phyloP scores from a whole-genome alignment of 768 basidiomycete species.

The Trametes elegans region DNA sequence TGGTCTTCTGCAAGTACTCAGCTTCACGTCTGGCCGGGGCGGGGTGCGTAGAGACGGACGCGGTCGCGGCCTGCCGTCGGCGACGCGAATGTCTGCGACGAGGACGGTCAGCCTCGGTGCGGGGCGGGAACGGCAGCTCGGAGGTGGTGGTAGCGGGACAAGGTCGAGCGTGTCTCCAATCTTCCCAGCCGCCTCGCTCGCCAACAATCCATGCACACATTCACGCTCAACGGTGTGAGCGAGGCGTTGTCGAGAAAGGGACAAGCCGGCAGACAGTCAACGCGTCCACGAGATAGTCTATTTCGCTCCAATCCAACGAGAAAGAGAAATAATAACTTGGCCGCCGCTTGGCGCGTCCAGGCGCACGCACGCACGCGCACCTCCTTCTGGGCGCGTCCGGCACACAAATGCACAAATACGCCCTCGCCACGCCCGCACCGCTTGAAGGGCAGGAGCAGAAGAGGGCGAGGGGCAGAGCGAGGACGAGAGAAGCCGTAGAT shows the following conservation, averaged over 20 bases:
- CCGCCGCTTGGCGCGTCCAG: neutral
- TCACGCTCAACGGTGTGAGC: neutral
- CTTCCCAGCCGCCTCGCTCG: neutral
- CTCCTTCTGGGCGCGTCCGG: no score
- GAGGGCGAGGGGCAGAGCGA: neutral
- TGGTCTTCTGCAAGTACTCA: no score
- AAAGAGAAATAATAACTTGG: neutral
- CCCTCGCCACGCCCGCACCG: no score
- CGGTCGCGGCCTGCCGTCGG: no score
- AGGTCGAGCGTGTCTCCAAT: no score
- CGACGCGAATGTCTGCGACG: no score
- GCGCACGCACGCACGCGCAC: neutral
- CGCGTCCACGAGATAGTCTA: neutral
- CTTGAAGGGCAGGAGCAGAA: neutral
- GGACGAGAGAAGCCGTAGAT: conserved; percentile 19
- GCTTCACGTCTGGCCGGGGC: no score
- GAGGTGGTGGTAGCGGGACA: conserved; percentile 1
- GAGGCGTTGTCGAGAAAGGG: neutral
- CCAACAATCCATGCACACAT: neutral
- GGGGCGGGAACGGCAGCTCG: neutral
- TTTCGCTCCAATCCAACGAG: neutral
- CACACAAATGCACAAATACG: no score
- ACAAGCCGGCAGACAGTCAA: neutral
- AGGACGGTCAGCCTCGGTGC: neutral
- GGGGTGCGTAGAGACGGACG: no score